Evolutionary conservation across 1,284 basidiomycete genomes (phyloP).

Genomic region (Heterobasidion annosum): DNA sequence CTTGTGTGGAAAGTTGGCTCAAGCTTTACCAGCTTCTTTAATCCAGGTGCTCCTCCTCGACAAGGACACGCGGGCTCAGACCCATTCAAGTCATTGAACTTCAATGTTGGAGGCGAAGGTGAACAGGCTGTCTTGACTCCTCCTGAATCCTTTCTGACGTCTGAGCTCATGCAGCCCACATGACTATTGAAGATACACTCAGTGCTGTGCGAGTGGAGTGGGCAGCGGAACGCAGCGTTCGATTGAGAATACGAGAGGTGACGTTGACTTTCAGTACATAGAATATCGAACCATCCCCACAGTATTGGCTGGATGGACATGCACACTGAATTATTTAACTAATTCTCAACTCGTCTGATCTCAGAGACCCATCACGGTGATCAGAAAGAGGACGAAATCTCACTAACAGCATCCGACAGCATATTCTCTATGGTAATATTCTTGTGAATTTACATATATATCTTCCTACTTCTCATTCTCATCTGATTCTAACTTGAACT

Average conservation of each 20-base stretch:
- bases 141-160: neutral
- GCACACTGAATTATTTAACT: no score
- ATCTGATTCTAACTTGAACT: no score
- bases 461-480: no score
- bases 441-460: no score
- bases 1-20: slow-evolving; percentile 89
- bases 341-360: no score
- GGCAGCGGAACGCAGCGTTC: slow-evolving; percentile 74
- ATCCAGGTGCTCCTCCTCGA: slow-evolving; percentile 85
- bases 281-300: no score
- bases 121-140: slow-evolving; percentile 10
- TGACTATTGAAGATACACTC: slow-evolving; percentile 64
- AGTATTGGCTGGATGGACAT: no score
- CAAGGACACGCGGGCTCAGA: slow-evolving; percentile 76
- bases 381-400: no score
- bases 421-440: no score
- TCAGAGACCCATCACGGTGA: no score
- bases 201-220: slow-evolving; percentile 77
- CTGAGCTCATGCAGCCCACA: slow-evolving; percentile 36
- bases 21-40: slow-evolving; percentile 82
- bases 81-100: slow-evolving; percentile 79
- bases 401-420: no score
- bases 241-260: slow-evolving; percentile 73
- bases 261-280: slow-evolving; percentile 78
- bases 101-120: slow-evolving; percentile 64